These are phyloP conservation scores for Cadophora sp. DNA, from an alignment of 2,329 filamentous ascomycete species.

Conservation along the genomic window DNA sequence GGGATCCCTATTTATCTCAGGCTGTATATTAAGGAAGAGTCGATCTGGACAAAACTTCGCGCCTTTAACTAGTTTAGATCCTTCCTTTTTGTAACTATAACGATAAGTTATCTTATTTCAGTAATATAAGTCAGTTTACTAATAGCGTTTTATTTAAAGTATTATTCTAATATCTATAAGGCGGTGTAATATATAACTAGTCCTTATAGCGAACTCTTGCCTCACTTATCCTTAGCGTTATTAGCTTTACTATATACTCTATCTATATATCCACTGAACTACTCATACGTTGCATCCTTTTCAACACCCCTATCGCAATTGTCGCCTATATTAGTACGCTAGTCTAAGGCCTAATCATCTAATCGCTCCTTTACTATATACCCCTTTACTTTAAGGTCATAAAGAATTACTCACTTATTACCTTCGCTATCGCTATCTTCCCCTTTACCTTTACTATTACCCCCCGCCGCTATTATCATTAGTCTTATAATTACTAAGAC, in stretches of 20 bases:
- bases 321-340: constrained; percentile 44
- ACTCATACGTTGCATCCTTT: constrained; percentile 49
- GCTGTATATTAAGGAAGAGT: constrained; percentile 34
- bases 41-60: constrained; percentile 31
- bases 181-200: constrained; percentile 70
- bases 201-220: constrained; percentile 63
- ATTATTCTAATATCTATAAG: constrained; percentile 24
- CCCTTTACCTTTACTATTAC: constrained; percentile 68
- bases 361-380: constrained; percentile 60
- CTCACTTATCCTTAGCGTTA: constrained; percentile 62
- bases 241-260: constrained; percentile 56
- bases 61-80: constrained; percentile 67
- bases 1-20: constrained; percentile 37
- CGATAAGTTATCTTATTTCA: constrained; percentile 64
- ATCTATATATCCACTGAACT: constrained; percentile 46
- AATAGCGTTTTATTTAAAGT: not conserved
- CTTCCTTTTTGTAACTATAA: constrained; percentile 63
- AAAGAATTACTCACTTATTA: constrained; percentile 57
- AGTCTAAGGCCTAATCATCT: constrained; percentile 60
- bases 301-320: constrained; percentile 52
- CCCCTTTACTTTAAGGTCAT: constrained; percentile 57
- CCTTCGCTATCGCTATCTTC: constrained; percentile 60
- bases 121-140: constrained; percentile 58
- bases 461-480: constrained; percentile 57
- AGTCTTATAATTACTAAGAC: constrained; percentile 61